These are phyloP conservation scores for Fraxinus xanthoxyloides DNA, from an alignment of 305 asterid species.

Conservation along the genomic window DNA sequence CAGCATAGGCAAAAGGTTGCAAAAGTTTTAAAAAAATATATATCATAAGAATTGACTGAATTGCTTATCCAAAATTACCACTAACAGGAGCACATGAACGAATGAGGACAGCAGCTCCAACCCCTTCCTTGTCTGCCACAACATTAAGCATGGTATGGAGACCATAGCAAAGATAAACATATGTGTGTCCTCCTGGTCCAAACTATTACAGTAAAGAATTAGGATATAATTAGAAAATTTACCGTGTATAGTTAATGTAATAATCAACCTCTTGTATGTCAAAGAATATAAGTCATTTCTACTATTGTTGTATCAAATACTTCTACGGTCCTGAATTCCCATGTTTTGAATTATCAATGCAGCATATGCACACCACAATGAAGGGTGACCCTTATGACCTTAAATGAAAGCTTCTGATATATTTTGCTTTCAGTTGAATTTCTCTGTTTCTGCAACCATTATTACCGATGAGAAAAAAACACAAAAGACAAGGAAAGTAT, in stretches of 20 bases:
- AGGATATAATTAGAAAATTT: not conserved
- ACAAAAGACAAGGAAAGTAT: not conserved
- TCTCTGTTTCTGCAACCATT: not conserved
- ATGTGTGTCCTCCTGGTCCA: slow-evolving; percentile 93
- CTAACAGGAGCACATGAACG: slow-evolving; percentile 87
- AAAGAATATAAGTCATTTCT: not conserved
- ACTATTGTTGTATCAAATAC: not conserved
- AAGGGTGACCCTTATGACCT: not conserved
- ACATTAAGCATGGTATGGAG: slow-evolving; percentile 87
- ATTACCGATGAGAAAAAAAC: not conserved
- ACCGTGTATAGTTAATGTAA: not conserved
- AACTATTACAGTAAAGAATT: slow-evolving; percentile 40
- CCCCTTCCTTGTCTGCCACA: slow-evolving; percentile 89
- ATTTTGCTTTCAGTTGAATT: not conserved
- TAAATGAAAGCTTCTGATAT: not conserved
- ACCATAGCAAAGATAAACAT: slow-evolving; percentile 90
- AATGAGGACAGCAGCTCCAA: slow-evolving; percentile 86
- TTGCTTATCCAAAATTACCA: slow-evolving; percentile 41
- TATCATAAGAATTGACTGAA: not conserved
- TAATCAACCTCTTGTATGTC: not conserved
- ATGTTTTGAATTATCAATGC: not conserved
- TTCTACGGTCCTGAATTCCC: slow-evolving; percentile 28
- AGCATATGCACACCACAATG: not conserved
- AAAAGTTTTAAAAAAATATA: not conserved
- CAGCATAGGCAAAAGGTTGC: not conserved